phyloP scores from a whole-genome alignment of 2,329 filamentous ascomycete genomes.

The Colletotrichum sp. region DNA sequence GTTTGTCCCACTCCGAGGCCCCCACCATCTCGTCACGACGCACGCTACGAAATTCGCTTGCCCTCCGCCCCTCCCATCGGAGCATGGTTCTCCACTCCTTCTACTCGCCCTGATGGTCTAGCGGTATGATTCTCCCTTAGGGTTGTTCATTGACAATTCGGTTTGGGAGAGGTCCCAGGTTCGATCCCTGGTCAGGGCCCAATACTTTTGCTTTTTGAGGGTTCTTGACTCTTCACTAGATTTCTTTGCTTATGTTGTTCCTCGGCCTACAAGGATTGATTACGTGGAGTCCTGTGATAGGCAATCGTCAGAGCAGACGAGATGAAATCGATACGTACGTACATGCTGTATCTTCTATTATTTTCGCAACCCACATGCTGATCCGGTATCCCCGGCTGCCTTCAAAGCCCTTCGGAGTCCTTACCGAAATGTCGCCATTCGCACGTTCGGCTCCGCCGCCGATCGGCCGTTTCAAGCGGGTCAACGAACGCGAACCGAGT shows the following conservation, averaged over 20 bases:
- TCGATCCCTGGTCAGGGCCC: slow-evolving; percentile 17
- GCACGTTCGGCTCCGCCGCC: background rate
- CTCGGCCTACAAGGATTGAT: background rate
- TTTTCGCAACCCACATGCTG: background rate
- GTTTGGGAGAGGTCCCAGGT: slow-evolving; percentile 16
- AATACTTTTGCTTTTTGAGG: background rate
- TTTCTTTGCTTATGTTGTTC: background rate
- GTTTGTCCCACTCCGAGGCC: background rate
- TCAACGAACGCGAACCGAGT: background rate
- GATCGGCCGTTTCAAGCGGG: background rate
- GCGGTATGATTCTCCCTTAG: slow-evolving; percentile 13
- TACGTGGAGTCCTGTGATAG: background rate
- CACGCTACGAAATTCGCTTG: background rate
- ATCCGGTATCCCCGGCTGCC: background rate
- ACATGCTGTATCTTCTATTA: background rate
- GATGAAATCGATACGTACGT: background rate
- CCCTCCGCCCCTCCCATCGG: background rate
- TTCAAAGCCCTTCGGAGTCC: background rate
- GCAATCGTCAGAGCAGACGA: background rate
- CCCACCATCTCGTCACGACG: background rate
- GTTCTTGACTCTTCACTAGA: background rate
- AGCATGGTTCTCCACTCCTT: background rate
- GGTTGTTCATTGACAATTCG: background rate
- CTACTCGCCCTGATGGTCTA: slow-evolving; percentile 3
- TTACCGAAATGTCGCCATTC: background rate